These are phyloP conservation scores for Chaetomiaceae sp. DNA, from an alignment of 2,329 filamentous ascomycete genomes.

Conservation along the genomic window DNA sequence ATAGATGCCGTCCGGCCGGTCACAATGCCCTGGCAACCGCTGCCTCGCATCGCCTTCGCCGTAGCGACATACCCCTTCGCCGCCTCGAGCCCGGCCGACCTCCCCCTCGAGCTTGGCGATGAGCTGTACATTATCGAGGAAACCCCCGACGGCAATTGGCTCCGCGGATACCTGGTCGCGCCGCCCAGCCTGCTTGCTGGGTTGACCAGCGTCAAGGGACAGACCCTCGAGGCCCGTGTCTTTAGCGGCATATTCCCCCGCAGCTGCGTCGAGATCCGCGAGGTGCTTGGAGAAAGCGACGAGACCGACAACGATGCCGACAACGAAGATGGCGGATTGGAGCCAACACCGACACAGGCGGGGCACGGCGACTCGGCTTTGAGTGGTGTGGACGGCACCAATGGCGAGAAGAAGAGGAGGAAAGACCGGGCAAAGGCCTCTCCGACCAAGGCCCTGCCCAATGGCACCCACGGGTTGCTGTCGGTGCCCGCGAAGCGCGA, in stretches of 20 bases:
- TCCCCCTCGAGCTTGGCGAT: conserved; percentile 95
- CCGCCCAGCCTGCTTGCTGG: conserved; percentile 90
- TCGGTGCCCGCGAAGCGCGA: conserved; percentile 54
- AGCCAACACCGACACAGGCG: conserved; percentile 24
- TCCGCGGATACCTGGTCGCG: conserved; percentile 90
- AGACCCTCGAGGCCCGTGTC: conserved; percentile 90
- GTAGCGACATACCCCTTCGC: conserved; percentile 94
- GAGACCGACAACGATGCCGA: conserved; percentile 43
- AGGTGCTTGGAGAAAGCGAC: conserved; percentile 76
- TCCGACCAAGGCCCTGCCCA: conserved; percentile 29
- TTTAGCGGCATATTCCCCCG: conserved; percentile 98
- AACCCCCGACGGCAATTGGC: conserved; percentile 87
- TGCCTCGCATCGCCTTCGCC: conserved; percentile 95
- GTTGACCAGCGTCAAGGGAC: conserved; percentile 82
- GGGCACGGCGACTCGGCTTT: conserved; percentile 49
- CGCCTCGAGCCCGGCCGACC: conserved; percentile 79
- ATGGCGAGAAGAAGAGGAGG: conserved; percentile 35
- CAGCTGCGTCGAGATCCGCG: conserved; percentile 90
- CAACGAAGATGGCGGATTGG: conserved; percentile 34
- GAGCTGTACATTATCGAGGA: conserved; percentile 99
- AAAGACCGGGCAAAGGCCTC: conserved; percentile 30
- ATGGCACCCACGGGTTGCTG: conserved; percentile 39
- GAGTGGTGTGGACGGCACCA: conserved; percentile 41
- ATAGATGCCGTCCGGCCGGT: conserved; percentile 26
- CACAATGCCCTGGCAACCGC: conserved; percentile 91